Evolutionary conservation across 768 basidiomycete genomes (phyloP), one percentile per base, ranked within the genome.

Genomic region (Phylloporus sp.): DNA sequence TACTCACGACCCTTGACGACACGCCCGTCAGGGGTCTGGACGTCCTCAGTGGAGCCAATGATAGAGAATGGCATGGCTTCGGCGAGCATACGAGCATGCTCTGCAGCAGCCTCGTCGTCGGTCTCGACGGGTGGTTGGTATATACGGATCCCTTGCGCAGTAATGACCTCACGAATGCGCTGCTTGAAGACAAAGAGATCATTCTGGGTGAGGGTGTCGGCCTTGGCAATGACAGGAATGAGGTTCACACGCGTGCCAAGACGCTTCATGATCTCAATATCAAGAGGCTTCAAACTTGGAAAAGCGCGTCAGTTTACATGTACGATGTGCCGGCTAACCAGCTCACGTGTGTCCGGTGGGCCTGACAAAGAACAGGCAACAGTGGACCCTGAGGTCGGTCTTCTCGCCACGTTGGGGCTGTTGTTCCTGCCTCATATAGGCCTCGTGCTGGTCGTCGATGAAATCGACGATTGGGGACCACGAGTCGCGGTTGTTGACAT

Each of bases 181-280:
- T 89, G 84, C 74, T 99, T 99, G 81, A 97, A 98, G 28, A 79
- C 70, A 54, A 81, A 79, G 10, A 99, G 74, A 68, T 97, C 96
- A 52, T 86, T 85, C 61, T 95, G 94, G 1, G 93, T 97, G 52
- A 99, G 76, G 2, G 96, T 99, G 62, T 98, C 96, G 20, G 96
- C 95, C 71, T 97, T 98, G 46, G 96, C 91, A 44, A 99, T 76
- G 59, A 98, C 93, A 6, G 96, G 96, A 57, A 99, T 97, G 50
- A 99, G 79, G 69, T 99, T 96, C 66, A 97, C 96, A 56, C 96
- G 86, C 38, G 94, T 94, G 31, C 96, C 95, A 17, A 99, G 84
- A 48, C 93, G 89, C 75, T 97, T 98, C 96, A 99, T 99, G 67
- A 97, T 93, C 71, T 98, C 96, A 57, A 99, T 94, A 64, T 99